A percentile compares a stretch with the other conserved stretches of the same genome.
Evolutionary conservation across 495 filamentous ascomycete species (phyloP).

Genomic region (Poronia punctata): DNA sequence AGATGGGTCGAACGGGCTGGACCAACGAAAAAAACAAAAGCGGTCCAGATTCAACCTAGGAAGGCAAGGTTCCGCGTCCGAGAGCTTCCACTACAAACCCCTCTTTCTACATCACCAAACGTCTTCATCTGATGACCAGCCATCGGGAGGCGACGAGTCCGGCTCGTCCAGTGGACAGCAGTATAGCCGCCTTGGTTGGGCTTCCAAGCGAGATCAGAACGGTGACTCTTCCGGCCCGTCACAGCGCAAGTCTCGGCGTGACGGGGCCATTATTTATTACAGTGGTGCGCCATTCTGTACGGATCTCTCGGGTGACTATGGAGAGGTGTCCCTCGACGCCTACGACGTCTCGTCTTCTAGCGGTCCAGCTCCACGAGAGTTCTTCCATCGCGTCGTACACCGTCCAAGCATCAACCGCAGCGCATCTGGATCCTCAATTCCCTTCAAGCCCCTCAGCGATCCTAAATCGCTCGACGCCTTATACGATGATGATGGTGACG

Average conservation of each 20-base stretch:
- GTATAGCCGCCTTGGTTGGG: slow-evolving; percentile 33
- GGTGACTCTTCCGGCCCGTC: slow-evolving; percentile 31
- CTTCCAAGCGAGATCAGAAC: slow-evolving; percentile 34
- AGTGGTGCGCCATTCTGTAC: slow-evolving; percentile 67
- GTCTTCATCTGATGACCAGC: slow-evolving; percentile 32
- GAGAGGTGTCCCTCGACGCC: slow-evolving; percentile 28
- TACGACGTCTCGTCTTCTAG: slow-evolving; percentile 34
- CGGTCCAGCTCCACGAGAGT: slow-evolving; percentile 13
- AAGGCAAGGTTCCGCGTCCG: slow-evolving; percentile 27
- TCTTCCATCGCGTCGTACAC: slow-evolving; percentile 12
- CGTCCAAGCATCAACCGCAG: slow-evolving; percentile 25
- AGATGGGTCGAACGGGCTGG: slow-evolving; percentile 27
- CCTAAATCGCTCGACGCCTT: slow-evolving; percentile 6
- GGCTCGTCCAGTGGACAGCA: slow-evolving; percentile 25
- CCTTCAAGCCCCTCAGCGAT: slow-evolving; percentile 36
- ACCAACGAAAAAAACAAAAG: slow-evolving; percentile 36
- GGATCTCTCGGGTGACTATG: slow-evolving; percentile 60
- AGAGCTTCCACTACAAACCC: slow-evolving; percentile 57
- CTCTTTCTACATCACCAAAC: slow-evolving; percentile 45
- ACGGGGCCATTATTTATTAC: slow-evolving; percentile 77
- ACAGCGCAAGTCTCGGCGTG: slow-evolving; percentile 40
- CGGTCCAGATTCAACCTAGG: slow-evolving; percentile 29
- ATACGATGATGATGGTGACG: slow-evolving; percentile 7
- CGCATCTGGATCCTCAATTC: slow-evolving; percentile 37
- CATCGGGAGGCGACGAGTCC: slow-evolving; percentile 35